These are phyloP conservation scores for Closterium sp. DNA, from an alignment of 139 green algal genomes.

Conservation along the genomic window DNA sequence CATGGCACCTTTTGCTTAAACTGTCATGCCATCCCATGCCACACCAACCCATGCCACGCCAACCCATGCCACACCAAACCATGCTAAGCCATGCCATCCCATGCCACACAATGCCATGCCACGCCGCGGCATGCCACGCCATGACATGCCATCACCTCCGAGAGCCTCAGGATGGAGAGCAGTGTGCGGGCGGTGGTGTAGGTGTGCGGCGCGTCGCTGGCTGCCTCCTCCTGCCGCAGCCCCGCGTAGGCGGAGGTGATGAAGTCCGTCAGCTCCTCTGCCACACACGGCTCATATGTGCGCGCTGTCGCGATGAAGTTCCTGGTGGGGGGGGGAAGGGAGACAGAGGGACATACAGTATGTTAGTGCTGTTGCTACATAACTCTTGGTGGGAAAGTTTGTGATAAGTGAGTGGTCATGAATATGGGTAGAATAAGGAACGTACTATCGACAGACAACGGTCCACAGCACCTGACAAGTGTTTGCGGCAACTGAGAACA, in stretches of 20 bases:
- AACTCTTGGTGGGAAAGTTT: background rate
- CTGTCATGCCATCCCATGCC: background rate
- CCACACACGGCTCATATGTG: slow-evolving; percentile 71
- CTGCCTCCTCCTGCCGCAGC: slow-evolving; percentile 74
- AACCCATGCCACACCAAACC: background rate
- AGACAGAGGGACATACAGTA: background rate
- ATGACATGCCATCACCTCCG: slow-evolving; percentile 36
- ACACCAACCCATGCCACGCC: background rate
- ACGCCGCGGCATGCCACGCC: background rate
- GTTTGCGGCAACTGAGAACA: too few species aligned
- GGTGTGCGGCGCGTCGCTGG: slow-evolving; percentile 44
- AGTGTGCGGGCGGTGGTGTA: slow-evolving; percentile 89
- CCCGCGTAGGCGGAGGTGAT: slow-evolving; percentile 82
- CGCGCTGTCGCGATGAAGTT: slow-evolving; percentile 40
- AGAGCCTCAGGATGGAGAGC: slow-evolving; percentile 90
- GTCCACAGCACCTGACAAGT: background rate
- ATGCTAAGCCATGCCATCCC: background rate
- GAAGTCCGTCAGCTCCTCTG: slow-evolving; percentile 82
- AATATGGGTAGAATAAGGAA: too few species aligned
- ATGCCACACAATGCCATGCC: background rate
- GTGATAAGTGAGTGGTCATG: background rate
- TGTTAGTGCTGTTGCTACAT: slow-evolving; percentile 6
- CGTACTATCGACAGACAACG: too few species aligned
- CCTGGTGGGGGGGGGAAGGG: slow-evolving; percentile 54
- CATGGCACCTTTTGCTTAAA: background rate